These are phyloP conservation scores for Aspergillus vadensis DNA, from an alignment of 2,329 filamentous ascomycete genomes.

Conservation along the genomic window DNA sequence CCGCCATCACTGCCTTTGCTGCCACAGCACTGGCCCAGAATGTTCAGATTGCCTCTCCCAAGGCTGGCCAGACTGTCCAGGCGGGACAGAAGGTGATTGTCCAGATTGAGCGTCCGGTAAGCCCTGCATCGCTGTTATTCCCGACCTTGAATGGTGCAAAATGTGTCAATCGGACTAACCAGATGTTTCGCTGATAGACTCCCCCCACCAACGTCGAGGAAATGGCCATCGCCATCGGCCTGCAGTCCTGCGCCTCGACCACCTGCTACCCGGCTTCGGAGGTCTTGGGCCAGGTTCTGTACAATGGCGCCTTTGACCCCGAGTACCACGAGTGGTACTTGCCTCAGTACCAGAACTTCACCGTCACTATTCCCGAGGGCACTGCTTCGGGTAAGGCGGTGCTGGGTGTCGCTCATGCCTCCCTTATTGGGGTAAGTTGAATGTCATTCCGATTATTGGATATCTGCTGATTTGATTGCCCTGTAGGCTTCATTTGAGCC, in stretches of 20 bases:
- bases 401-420: slow-evolving; percentile 32
- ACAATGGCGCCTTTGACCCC: slow-evolving; percentile 32
- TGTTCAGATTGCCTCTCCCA: slow-evolving; percentile 29
- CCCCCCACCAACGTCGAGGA: slow-evolving; percentile 30
- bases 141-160: neutral
- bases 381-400: slow-evolving; percentile 20
- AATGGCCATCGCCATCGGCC: slow-evolving; percentile 33
- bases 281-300: slow-evolving; percentile 29
- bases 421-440: slow-evolving; percentile 34
- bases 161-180: no score
- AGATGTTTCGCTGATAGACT: slow-evolving; percentile 21
- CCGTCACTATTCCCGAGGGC: slow-evolving; percentile 26
- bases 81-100: slow-evolving; percentile 27
- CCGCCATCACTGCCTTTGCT: slow-evolving; percentile 23
- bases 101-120: slow-evolving; percentile 35
- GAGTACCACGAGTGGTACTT: slow-evolving; percentile 25
- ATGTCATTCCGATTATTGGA: neutral
- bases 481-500: neutral
- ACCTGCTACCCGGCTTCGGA: slow-evolving; percentile 24
- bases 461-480: neutral
- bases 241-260: slow-evolving; percentile 26
- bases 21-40: slow-evolving; percentile 30
- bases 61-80: slow-evolving; percentile 18
- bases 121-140: neutral
- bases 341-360: slow-evolving; percentile 37